phyloP scores from a whole-genome alignment of 2,329 filamentous ascomycete species.

The Hypoxylon sp. region DNA sequence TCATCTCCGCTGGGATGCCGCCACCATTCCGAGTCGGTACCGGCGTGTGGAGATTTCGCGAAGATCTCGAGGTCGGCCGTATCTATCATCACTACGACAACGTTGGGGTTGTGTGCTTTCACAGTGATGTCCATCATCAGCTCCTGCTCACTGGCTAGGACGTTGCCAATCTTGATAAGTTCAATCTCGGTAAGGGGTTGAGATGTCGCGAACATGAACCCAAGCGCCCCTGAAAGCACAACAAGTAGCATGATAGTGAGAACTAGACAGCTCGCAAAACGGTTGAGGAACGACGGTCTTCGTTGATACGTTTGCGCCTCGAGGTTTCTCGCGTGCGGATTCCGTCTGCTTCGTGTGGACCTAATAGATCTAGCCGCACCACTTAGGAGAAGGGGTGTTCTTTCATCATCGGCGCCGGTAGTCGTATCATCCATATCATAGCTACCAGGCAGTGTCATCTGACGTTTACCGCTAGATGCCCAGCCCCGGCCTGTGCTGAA shows the following conservation, averaged over 20 bases:
- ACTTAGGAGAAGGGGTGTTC: constrained; percentile 80
- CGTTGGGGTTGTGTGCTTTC: constrained; percentile 90
- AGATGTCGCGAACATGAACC: constrained; percentile 92
- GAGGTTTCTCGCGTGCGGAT: constrained; percentile 73
- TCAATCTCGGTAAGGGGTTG: constrained; percentile 86
- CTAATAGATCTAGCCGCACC: constrained; percentile 70
- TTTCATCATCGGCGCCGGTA: constrained; percentile 86
- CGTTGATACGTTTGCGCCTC: constrained; percentile 80
- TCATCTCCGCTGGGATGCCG: constrained; percentile 58
- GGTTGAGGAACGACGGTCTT: constrained; percentile 74
- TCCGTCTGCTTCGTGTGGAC: constrained; percentile 71
- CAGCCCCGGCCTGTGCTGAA: constrained; percentile 55
- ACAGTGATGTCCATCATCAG: constrained; percentile 94
- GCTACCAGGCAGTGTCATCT: constrained; percentile 71
- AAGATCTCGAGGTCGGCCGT: constrained; percentile 94
- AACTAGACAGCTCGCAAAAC: constrained; percentile 88
- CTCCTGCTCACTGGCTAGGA: constrained; percentile 93
- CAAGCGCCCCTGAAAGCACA: constrained; percentile 86
- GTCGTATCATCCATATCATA: constrained; percentile 88
- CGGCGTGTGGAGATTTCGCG: constrained; percentile 91
- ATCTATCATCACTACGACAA: constrained; percentile 87
- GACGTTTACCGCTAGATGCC: constrained; percentile 62
- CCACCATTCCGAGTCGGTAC: constrained; percentile 76
- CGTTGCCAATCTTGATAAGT: constrained; percentile 86
- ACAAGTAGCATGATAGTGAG: constrained; percentile 86